Evolutionary conservation across 208 protist genomes (phyloP).

Genomic region (Acanthamoeba sp.): DNA sequence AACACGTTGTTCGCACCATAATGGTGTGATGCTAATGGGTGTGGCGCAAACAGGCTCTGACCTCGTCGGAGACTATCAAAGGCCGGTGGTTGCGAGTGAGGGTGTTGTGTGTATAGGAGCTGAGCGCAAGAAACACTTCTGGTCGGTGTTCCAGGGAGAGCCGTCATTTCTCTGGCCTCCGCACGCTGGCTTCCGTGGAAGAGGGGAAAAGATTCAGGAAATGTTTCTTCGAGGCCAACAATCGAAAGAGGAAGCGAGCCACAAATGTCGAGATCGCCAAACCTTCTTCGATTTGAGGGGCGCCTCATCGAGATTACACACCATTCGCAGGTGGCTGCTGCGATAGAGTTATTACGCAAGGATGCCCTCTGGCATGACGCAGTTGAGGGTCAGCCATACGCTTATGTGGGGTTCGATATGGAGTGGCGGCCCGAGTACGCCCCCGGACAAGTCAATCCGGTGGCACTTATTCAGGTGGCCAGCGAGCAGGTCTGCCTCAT

Average conservation of each 20-base stretch:
- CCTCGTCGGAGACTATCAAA: no score
- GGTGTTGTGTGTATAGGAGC: no score
- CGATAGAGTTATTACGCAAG: neutral
- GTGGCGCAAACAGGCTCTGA: no score
- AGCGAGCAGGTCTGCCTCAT: constrained; percentile 10
- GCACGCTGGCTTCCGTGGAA: no score
- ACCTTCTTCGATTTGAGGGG: neutral
- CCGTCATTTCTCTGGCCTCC: no score
- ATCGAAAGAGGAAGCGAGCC: neutral
- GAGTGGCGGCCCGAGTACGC: constrained; percentile 5
- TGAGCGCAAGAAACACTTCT: no score
- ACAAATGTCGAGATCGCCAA: neutral
- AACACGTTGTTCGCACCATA: no score
- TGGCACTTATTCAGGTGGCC: constrained; percentile 28
- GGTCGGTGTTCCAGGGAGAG: no score
- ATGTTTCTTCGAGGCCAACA: no score
- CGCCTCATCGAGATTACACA: neutral
- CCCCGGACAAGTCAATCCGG: neutral
- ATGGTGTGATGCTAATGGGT: no score
- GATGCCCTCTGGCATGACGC: neutral
- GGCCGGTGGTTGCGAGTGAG: no score
- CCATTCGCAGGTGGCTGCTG: neutral
- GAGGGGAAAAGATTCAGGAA: no score
- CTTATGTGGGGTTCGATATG: constrained; percentile 22
- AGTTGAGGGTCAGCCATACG: neutral